Conservation (phyloP, 805 yeast genomes). For the Komagataella phaffii region DNA sequence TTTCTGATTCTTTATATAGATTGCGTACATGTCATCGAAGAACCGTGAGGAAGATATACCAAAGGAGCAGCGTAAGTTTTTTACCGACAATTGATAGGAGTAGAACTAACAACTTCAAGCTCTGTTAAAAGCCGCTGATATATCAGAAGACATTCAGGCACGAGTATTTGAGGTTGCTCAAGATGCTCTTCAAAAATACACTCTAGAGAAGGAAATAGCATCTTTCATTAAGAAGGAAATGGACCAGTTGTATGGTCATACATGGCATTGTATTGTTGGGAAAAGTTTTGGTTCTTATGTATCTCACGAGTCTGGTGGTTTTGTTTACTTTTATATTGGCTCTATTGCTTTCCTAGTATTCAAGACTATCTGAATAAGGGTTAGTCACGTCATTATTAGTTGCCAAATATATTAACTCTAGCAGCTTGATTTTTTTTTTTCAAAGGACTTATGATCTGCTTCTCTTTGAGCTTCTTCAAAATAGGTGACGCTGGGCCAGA, state of each 20-base stretch:
- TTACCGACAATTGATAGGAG: no score
- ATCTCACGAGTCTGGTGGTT: constrained; percentile 61
- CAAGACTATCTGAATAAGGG: constrained; percentile 36
- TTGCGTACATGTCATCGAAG: not conserved
- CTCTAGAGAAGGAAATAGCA: constrained; percentile 51
- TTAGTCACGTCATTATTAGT: not conserved
- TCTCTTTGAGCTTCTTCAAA: constrained; percentile 8
- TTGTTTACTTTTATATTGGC: constrained; percentile 60
- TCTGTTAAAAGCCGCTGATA: constrained; percentile 13
- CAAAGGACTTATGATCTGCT: constrained; percentile 1
- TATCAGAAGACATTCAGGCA: constrained; percentile 37
- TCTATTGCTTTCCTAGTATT: constrained; percentile 55
- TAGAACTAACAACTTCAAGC: constrained; percentile 5
- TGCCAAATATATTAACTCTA: not conserved
- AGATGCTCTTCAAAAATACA: constrained; percentile 27
- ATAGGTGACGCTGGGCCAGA: constrained; percentile 8
- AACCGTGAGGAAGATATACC: not conserved
- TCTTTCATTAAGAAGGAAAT: constrained; percentile 47
- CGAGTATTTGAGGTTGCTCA: constrained; percentile 31
- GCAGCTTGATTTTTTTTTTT: constrained; percentile 1
- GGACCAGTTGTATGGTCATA: constrained; percentile 50
- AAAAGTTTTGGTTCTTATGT: constrained; percentile 70
- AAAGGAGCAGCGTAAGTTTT: not conserved
- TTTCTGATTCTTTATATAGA: not conserved
- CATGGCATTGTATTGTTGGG: constrained; percentile 79